Base-by-base conservation (phyloP, 2,329 filamentous ascomycete species). In the Dissoconium aciculare region DNA sequence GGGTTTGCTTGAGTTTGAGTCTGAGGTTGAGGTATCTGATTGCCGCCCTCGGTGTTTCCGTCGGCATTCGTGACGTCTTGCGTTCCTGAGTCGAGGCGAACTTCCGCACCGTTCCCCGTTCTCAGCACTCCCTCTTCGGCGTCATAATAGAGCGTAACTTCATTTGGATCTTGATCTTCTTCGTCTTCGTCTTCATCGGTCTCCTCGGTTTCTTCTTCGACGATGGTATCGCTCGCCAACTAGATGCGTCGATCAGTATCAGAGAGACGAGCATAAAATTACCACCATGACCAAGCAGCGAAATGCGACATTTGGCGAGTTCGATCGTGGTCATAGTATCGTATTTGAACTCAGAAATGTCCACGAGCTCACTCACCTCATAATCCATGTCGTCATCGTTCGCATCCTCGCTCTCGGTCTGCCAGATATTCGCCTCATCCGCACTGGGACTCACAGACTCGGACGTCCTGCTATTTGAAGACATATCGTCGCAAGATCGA, bases 381-480 rank as follows among this genome's bases (percentile, higher is more conserved):
- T 59, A 64, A 39, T 66, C 63, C 57, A 65, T 63, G 50, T 66
- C 63, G 53, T 67, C 62, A 54, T 62, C 58, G 41, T 54, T 54
- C 28, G 34, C 8, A 5, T 19, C 30, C 17, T 45, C 43, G n/a
- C 34, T 36, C n/a, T 42, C 38, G 16, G 41, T 44, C 28, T 41
- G 38, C 43, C 41, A 44, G n/a, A n/a, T n/a, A n/a, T n/a, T n/a
- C n/a, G n/a, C n/a, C n/a, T n/a, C n/a, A n/a, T n/a, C n/a, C n/a
- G n/a, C n/a, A n/a, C n/a, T n/a, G n/a, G n/a, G n/a, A n/a, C n/a
- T n/a, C n/a, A n/a, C n/a, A n/a, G n/a, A n/a, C n/a, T n/a, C n/a
- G n/a, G n/a, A n/a, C n/a, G n/a, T n/a, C n/a, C n/a, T n/a, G n/a
- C n/a, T n/a, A n/a, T n/a, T n/a, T n/a, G n/a, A n/a, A n/a, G n/a